phyloP scores from a whole-genome alignment of 257 asterid genomes.

The Gynochthodes officinalis region DNA sequence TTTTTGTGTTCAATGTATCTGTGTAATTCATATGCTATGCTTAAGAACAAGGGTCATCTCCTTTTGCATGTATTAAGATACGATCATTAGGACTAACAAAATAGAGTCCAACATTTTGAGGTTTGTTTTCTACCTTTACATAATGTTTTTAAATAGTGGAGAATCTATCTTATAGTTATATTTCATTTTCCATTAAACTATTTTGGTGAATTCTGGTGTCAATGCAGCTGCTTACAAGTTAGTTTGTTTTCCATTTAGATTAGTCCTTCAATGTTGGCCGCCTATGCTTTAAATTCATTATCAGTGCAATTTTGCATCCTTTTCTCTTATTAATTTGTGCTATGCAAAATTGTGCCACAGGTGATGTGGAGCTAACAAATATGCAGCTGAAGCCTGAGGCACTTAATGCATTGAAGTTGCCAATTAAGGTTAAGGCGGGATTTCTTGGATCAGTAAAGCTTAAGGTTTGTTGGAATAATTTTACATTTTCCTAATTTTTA shows the following conservation, averaged over 20 bases:
- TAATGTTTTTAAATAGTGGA: not conserved
- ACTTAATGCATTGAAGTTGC: constrained; percentile 93
- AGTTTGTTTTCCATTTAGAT: not conserved
- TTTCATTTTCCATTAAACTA: not conserved
- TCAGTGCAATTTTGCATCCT: not conserved
- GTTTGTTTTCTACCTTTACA: not conserved
- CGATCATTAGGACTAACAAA: not conserved
- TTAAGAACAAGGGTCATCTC: not conserved
- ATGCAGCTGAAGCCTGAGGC: constrained; percentile 99
- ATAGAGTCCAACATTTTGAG: not conserved
- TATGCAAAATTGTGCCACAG: constrained; percentile 36
- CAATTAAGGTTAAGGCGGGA: constrained; percentile 96
- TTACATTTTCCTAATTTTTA: not conserved
- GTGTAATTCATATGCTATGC: not conserved
- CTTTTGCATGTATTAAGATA: not conserved
- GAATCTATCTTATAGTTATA: not conserved
- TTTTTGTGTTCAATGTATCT: not conserved
- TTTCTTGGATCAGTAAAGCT: constrained; percentile 97
- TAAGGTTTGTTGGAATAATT: constrained; percentile 56
- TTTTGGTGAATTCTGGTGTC: not conserved
- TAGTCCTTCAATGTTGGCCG: not conserved
- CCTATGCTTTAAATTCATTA: not conserved
- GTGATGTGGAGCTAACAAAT: constrained; percentile 87
- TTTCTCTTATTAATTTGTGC: not conserved
- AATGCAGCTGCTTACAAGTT: not conserved